Conservation (phyloP, 768 basidiomycete genomes). For the Xanthoconium stramineum region DNA sequence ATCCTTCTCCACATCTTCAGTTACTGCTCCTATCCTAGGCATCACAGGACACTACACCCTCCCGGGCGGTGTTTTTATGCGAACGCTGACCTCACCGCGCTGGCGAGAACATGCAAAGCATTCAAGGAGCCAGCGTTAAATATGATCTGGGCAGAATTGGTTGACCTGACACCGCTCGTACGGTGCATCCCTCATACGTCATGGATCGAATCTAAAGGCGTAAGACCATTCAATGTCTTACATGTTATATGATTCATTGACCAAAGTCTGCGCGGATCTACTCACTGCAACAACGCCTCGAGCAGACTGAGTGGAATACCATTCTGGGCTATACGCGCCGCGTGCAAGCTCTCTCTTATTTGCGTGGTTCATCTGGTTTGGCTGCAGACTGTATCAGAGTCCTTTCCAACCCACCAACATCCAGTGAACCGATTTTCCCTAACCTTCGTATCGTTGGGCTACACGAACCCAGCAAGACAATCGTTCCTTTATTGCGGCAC, state of each 20-base stretch:
- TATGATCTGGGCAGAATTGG: slow-evolving; percentile 8
- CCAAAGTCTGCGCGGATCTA: neutral
- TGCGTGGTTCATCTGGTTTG: neutral
- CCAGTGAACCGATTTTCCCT: slow-evolving; percentile 3
- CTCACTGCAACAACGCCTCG: neutral
- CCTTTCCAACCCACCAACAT: neutral
- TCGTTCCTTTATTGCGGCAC: slow-evolving; percentile 9
- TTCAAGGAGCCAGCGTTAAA: slow-evolving; percentile 13
- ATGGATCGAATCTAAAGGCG: neutral
- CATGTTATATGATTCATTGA: neutral
- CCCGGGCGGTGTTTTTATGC: neutral
- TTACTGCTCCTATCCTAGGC: neutral
- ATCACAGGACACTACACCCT: neutral
- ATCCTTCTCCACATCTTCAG: neutral
- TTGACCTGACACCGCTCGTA: slow-evolving; percentile 9
- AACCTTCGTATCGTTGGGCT: slow-evolving; percentile 5
- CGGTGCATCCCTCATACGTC: slow-evolving; percentile 4
- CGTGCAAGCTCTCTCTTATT: slow-evolving; percentile 2
- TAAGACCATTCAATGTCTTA: neutral
- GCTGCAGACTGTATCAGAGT: neutral
- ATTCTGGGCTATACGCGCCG: slow-evolving; percentile 10
- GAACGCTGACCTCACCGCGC: neutral
- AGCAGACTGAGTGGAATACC: slow-evolving; percentile 2
- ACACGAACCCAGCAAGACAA: neutral
- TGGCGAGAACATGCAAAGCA: slow-evolving; percentile 15